Evolutionary conservation across 2,329 filamentous ascomycete species (phyloP), one percentile per base, ranked within the genome.

Genomic region (Trichoderma citrinoviride): DNA sequence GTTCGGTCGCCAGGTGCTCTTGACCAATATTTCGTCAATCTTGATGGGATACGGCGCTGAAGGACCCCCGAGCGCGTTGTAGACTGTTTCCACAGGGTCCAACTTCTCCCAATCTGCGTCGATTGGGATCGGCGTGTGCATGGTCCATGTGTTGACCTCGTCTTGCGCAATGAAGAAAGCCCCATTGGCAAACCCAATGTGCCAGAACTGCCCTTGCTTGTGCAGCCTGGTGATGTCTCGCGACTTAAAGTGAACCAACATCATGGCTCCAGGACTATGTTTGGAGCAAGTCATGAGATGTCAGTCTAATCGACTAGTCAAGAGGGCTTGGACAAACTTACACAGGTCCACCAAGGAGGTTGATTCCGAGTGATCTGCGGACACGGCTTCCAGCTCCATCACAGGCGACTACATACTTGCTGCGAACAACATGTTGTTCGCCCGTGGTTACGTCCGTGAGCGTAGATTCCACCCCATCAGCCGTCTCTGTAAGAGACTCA

Each of bases 11-110:
- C 65, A 73, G 2, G 40, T 65, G 3, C 68, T 70, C 4, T 67
- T 50, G 1, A 72, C 70, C 1, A 73, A 67, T 3, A 72, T 65
- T 21, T 70, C 47, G 62, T 73, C 71, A 12, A 73, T 68, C n/a
- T 55, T 65, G 40, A 73, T 56, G 0, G 49, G 49, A 6, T n/a
- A 54, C 19, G 60, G 60, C 37, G 14, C 41, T 19, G 21, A 46
- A 7, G 12, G 49, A n/a, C 27, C 44, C 14, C 56, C 60, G 15
- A 60, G 17, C 1, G 27, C 43, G 14, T 49, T 60, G 14, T 60
- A 49, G 17, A 60, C n/a, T 2, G 56, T 47, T n/a, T 49, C 56
- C 37, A 37, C 15, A 2, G 60, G 60, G n/a, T 62, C 40, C 15
- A 62, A 33, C 2, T 46, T 46, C 25, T 62, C 25, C 60, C 60